Evolutionary conservation across 2,329 filamentous ascomycete species (phyloP).

Genomic region (Trichoderma koningii): DNA sequence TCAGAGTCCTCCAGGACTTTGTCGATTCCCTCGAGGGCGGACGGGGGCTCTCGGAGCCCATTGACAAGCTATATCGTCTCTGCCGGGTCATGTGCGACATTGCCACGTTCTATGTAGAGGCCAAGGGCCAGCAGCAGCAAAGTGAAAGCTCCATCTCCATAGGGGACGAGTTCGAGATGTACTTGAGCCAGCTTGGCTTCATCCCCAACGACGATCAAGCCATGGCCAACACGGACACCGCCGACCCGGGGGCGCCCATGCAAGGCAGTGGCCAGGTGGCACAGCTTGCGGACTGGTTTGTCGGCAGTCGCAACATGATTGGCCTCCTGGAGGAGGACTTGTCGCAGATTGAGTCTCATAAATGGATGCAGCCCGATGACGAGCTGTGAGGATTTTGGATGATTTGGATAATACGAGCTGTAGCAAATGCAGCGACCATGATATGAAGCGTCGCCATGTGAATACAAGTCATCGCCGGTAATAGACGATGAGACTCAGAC

Average conservation of each 20-base stretch:
- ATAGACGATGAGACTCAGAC: background rate
- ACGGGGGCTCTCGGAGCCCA: slow-evolving; percentile 56
- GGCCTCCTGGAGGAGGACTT: slow-evolving; percentile 64
- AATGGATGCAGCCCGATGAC: slow-evolving; percentile 37
- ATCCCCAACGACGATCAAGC: slow-evolving; percentile 48
- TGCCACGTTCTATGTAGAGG: slow-evolving; percentile 62
- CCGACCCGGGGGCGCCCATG: slow-evolving; percentile 29
- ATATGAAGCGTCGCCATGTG: background rate
- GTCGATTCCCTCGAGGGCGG: slow-evolving; percentile 56
- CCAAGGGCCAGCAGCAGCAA: slow-evolving; percentile 53
- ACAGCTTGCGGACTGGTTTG: slow-evolving; percentile 66
- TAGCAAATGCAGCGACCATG: background rate
- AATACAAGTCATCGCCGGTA: background rate
- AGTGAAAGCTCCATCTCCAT: slow-evolving; percentile 52
- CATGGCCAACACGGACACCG: slow-evolving; percentile 32
- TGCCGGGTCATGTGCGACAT: slow-evolving; percentile 64
- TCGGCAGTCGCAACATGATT: slow-evolving; percentile 65
- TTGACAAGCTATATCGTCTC: slow-evolving; percentile 62
- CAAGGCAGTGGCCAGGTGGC: slow-evolving; percentile 40
- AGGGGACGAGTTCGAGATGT: slow-evolving; percentile 64
- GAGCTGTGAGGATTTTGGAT: background rate
- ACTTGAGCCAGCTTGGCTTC: slow-evolving; percentile 64
- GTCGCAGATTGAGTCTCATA: slow-evolving; percentile 47
- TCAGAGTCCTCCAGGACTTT: slow-evolving; percentile 58
- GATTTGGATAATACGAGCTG: background rate